phyloP scores from a whole-genome alignment of 2,329 filamentous ascomycete species.

The Penicillium sp. region DNA sequence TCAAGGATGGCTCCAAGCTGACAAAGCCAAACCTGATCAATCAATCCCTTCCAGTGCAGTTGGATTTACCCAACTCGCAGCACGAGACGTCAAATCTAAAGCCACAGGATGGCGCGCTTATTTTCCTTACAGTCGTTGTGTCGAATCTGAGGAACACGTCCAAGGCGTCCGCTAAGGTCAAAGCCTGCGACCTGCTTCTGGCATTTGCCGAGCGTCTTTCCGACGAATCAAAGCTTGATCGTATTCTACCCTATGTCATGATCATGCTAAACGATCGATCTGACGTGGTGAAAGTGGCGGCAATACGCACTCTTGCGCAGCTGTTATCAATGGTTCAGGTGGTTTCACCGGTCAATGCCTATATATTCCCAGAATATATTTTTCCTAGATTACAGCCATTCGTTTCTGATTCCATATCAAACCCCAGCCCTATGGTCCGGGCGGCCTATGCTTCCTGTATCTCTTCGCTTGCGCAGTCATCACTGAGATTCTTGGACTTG shows the following conservation, averaged over 20 bases:
- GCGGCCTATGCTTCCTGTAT: conserved; percentile 92
- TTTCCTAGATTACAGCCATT: conserved; percentile 58
- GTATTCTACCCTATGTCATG: conserved; percentile 86
- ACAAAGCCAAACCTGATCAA: conserved; percentile 31
- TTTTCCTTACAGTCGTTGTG: conserved; percentile 85
- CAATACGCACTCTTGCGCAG: conserved; percentile 82
- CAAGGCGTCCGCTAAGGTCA: conserved; percentile 77
- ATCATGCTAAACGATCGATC: conserved; percentile 75
- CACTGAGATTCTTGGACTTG: conserved; percentile 81
- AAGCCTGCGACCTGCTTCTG: conserved; percentile 85
- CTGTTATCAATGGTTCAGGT: conserved; percentile 80
- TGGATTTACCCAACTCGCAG: conserved; percentile 83
- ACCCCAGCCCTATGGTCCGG: conserved; percentile 67
- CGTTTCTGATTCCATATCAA: conserved; percentile 49
- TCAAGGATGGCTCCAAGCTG: conserved; percentile 28
- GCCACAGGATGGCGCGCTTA: conserved; percentile 77
- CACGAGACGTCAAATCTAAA: conserved; percentile 61
- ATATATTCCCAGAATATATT: conserved; percentile 64
- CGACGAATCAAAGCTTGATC: conserved; percentile 92
- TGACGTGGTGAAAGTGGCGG: conserved; percentile 79
- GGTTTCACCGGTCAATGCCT: conserved; percentile 71
- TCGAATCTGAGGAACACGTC: conserved; percentile 87
- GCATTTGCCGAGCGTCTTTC: conserved; percentile 88
- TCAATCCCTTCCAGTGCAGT: conserved; percentile 62
- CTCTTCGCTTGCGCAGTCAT: conserved; percentile 80